Base-by-base conservation (phyloP, 2,329 filamentous ascomycete species). In the Aotearoamyces nothofagi region DNA sequence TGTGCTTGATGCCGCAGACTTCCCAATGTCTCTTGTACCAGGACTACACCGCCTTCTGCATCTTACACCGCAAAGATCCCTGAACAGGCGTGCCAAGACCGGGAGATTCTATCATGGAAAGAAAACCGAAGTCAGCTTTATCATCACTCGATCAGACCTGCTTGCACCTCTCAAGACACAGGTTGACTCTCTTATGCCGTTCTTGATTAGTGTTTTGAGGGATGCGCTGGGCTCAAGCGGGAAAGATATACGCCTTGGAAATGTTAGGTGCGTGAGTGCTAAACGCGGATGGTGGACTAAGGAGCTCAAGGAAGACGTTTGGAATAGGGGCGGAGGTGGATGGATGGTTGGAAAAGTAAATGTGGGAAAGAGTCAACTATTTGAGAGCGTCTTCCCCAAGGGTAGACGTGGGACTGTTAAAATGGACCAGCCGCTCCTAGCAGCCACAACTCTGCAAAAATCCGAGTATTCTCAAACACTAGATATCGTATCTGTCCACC, bases 281-380 rank as follows among this genome's bases (percentile, higher is more conserved):
- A 79, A 79, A 46, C 65, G 81, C 33, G 68, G 69, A 7, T 98
- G 92, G 90, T 94, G 87, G 82, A 93, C 86, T 0, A 78, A 69
- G 39, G 62, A 78, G 27, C 57, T 98, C 31, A 93, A 82, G 51
- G 76, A 93, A 41, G 77, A 86, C 26, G 84, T 98, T 26, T 86
- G 74, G 66, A 57, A 73, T 24, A 69, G 81, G 27, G 84, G 83
- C 4, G 87, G 87, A 4, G 90, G 76, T 10, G 77, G 80, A 10
- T 98, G 90, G 87, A 76, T 98, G 62, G 79, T 98, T 3, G 90
- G 90, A n/a, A 96, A 93, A 53, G 83, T 84, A 37, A 98, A 98
- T 47, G 92, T 96, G 3, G 92, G 90, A 14, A 98, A 98, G 55
- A 96, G 87, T 43, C 78, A 78, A 46, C 66, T 98, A 2, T 92